These are phyloP conservation scores for Fomes fomentarius DNA, from an alignment of 1,284 basidiomycete species.

Conservation along the genomic window DNA sequence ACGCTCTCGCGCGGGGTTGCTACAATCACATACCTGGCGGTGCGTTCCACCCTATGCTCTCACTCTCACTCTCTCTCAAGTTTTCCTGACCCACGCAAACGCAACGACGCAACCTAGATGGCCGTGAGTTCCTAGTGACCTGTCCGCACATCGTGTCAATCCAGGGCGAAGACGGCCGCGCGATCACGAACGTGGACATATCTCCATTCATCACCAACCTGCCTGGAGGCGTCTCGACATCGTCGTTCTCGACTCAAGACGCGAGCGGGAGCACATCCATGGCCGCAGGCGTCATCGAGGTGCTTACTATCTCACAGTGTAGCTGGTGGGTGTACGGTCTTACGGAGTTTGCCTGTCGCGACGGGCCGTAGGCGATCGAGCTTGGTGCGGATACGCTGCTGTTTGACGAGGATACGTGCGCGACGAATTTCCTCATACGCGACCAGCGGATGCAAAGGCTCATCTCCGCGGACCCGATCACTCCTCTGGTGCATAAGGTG, in stretches of 20 bases:
- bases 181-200: constrained; percentile 26
- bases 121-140: constrained; percentile 28
- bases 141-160: constrained; percentile 19
- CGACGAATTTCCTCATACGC: constrained; percentile 30
- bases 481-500: constrained; percentile 26
- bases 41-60: neutral
- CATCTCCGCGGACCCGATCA: constrained; percentile 25
- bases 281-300: constrained; percentile 29
- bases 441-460: constrained; percentile 29
- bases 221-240: constrained; percentile 20
- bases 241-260: constrained; percentile 27
- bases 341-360: too few relatives aligned
- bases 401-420: constrained; percentile 31
- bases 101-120: too few relatives aligned
- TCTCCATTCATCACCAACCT: constrained; percentile 27
- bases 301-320: too few relatives aligned
- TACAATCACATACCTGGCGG: constrained; percentile 29
- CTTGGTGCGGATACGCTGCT: constrained; percentile 26
- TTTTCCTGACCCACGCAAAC: too few relatives aligned
- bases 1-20: constrained; percentile 27
- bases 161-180: constrained; percentile 28
- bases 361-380: constrained; percentile 17
- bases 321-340: too few relatives aligned
- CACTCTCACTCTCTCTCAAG: too few relatives aligned
- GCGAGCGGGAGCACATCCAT: constrained; percentile 32